phyloP scores from a whole-genome alignment of 164 flowering plant genomes.

The Chimonanthus salicifolius region DNA sequence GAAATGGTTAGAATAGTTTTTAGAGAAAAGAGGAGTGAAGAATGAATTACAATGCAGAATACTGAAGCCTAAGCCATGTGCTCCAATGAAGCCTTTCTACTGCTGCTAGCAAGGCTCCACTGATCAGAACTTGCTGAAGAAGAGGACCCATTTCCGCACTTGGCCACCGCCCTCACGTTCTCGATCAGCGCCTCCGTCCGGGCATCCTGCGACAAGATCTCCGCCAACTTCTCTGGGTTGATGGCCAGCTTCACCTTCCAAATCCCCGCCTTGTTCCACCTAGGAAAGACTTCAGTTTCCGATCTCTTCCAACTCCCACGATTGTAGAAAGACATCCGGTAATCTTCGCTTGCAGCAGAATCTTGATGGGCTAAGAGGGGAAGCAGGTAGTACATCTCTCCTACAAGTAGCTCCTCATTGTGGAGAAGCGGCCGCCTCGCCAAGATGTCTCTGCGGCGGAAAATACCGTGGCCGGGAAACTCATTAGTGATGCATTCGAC shows the following conservation, averaged over 20 bases:
- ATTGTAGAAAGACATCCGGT: slow-evolving; percentile 71
- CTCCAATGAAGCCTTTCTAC: slow-evolving; percentile 46
- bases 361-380: slow-evolving; percentile 31
- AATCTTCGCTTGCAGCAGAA: slow-evolving; percentile 27
- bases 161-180: slow-evolving; percentile 77
- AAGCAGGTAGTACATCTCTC: slow-evolving; percentile 64
- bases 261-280: slow-evolving; percentile 31
- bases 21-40: neutral
- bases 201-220: slow-evolving; percentile 62
- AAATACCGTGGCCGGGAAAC: slow-evolving; percentile 72
- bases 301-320: slow-evolving; percentile 43
- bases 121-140: slow-evolving; percentile 51
- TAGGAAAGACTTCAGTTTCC: slow-evolving; percentile 32
- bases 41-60: neutral
- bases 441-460: slow-evolving; percentile 42
- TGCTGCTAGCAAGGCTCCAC: slow-evolving; percentile 70
- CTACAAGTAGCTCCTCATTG: slow-evolving; percentile 47
- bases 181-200: slow-evolving; percentile 69
- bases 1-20: neutral
- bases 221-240: slow-evolving; percentile 56
- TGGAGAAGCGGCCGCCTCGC: slow-evolving; percentile 55
- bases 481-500: slow-evolving; percentile 57
- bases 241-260: slow-evolving; percentile 97
- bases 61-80: slow-evolving; percentile 14
- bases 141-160: slow-evolving; percentile 42